Conservation (phyloP, 2,329 filamentous ascomycete species). For the Diaporthe capsici region DNA sequence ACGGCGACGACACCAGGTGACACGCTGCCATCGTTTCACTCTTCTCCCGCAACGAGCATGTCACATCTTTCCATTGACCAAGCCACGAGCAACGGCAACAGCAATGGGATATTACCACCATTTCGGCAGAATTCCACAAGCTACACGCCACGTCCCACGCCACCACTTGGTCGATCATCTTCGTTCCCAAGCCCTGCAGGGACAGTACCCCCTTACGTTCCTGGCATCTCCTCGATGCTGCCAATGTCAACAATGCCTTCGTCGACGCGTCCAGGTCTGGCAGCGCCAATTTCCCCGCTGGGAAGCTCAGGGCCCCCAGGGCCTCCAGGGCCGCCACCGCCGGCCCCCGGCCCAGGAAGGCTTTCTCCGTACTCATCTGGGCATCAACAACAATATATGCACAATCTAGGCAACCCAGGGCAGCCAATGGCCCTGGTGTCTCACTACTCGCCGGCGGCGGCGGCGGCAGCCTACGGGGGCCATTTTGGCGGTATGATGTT, state of each 20-base stretch:
- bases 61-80: slow-evolving; percentile 42
- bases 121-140: slow-evolving; percentile 39
- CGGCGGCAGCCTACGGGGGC: slow-evolving; percentile 51
- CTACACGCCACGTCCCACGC: slow-evolving; percentile 40
- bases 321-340: slow-evolving; percentile 13
- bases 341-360: slow-evolving; percentile 30
- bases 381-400: slow-evolving; percentile 66
- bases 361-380: slow-evolving; percentile 54
- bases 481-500: slow-evolving; percentile 60
- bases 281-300: slow-evolving; percentile 55
- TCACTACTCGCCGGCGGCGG: slow-evolving; percentile 35
- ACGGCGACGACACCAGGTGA: slow-evolving; percentile 41
- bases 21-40: slow-evolving; percentile 41
- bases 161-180: slow-evolving; percentile 40
- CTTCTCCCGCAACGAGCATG: slow-evolving; percentile 42
- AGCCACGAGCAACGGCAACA: slow-evolving; percentile 34
- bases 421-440: slow-evolving; percentile 78
- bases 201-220: slow-evolving; percentile 40
- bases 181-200: slow-evolving; percentile 39
- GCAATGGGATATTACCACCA: slow-evolving; percentile 40
- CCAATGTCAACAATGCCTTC: slow-evolving; percentile 38
- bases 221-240: slow-evolving; percentile 42
- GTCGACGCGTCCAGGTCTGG: slow-evolving; percentile 55
- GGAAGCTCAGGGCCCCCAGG: slow-evolving; percentile 38
- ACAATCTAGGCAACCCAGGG: slow-evolving; percentile 82